Base-by-base conservation (phyloP, 371 early-diverging fungal species). In the Saksenaea oblongispora region DNA sequence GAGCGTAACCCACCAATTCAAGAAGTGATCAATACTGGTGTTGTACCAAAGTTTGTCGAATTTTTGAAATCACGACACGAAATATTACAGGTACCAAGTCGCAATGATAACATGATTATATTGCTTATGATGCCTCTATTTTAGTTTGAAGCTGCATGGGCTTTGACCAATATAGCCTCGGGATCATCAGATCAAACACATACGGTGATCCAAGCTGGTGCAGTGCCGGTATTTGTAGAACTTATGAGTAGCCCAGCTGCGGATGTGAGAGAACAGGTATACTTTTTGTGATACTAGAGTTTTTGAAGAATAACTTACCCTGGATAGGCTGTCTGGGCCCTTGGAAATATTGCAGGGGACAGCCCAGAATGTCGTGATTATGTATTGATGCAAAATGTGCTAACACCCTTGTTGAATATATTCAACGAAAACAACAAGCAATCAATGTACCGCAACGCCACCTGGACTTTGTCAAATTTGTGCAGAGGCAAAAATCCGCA, bases 321-420 rank as follows among this genome's bases (percentile, higher is more conserved):
- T 1, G 39, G n/a, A 39, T 53, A 92, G 87, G 96, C 96, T 61
- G 98, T 98, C 54, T 99, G 99, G 99, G 99, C 98, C n/a, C 87
- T 99, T 51, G 99, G 99, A 64, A 99, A 99, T 84, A 99, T 99
- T 85, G 97, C 99, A 34, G 99, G 99, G 59, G 99, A 99, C 85
- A 90, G 91, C 69, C 93, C 99, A 59, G 72, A 75, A 14, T 95
- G 94, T 75, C 91, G 99, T 65, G 98, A 99, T 78, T 88, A 80
- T 72, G 97, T 98, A 26, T 84, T 99, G 44, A 74, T 87, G 9
- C 81, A 82, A 59, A 94, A 95, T 44, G 96, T 96, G 8, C 77
- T 97, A 47, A 84, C 77, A 44, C 93, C 94, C 24, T 73, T 98
- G 36, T 73, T 98, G 44, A 70, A 70, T 24, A 88, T 99, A 24